phyloP scores from a whole-genome alignment of 2,329 filamentous ascomycete genomes.

The Helminthosporium solani region DNA sequence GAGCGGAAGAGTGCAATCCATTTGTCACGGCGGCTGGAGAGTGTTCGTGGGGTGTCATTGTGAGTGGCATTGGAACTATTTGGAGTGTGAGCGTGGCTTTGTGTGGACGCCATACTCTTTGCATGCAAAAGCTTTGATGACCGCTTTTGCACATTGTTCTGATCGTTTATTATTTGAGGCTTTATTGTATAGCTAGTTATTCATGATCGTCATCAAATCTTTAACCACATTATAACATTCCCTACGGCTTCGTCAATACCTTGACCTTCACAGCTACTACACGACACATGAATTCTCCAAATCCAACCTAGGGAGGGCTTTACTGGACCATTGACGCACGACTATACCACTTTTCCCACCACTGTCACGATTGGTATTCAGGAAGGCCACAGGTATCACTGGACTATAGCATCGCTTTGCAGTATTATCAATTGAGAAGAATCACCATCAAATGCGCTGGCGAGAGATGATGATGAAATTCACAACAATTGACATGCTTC shows the following conservation, averaged over 20 bases:
- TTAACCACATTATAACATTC: background rate
- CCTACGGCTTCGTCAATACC: background rate
- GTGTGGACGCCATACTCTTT: background rate
- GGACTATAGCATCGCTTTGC: too few species aligned
- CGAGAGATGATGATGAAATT: too few species aligned
- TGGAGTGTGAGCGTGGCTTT: background rate
- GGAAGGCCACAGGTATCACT: too few species aligned
- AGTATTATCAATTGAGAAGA: too few species aligned
- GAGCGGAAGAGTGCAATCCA: constrained; percentile 19
- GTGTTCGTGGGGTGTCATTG: background rate
- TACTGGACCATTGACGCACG: too few species aligned
- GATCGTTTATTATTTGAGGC: background rate
- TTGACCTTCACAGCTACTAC: background rate
- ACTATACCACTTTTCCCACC: too few species aligned
- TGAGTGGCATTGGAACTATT: background rate
- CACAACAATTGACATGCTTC: too few species aligned
- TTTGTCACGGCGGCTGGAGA: constrained; percentile 14
- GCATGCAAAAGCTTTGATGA: background rate
- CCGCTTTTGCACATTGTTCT: background rate
- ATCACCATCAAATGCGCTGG: too few species aligned
- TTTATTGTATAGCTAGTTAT: background rate
- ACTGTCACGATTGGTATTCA: too few species aligned
- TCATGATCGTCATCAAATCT: background rate
- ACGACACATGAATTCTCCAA: too few species aligned
- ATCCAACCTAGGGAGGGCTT: too few species aligned